These are phyloP conservation scores for Sungouiozyma intestinalis DNA, from an alignment of 805 yeast species.

Conservation along the genomic window DNA sequence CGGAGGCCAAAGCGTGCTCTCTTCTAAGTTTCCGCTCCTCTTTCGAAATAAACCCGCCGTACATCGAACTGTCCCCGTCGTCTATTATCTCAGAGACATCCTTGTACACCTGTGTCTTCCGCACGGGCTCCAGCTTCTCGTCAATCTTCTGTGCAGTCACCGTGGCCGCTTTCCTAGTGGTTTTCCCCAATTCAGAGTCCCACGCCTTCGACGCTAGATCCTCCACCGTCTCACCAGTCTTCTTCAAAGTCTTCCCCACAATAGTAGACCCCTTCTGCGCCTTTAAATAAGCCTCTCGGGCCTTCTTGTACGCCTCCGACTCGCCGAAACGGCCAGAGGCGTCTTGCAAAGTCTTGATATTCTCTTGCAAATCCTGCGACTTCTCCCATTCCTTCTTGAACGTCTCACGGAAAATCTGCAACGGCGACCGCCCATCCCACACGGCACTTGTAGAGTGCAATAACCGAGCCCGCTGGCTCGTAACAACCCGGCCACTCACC, in stretches of 20 bases:
- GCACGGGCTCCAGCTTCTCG: conserved; percentile 81
- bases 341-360: conserved; percentile 88
- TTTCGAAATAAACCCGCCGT: conserved; percentile 85
- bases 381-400: conserved; percentile 87
- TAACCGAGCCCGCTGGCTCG: not conserved
- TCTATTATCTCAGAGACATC: conserved; percentile 82
- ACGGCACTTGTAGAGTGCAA: not conserved
- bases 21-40: conserved; percentile 72
- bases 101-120: conserved; percentile 81
- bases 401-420: conserved; percentile 88
- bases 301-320: conserved; percentile 84
- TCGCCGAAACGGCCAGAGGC: conserved; percentile 93
- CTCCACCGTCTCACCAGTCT: conserved; percentile 92
- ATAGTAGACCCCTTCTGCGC: conserved; percentile 70
- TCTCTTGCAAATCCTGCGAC: conserved; percentile 78
- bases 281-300: conserved; percentile 80
- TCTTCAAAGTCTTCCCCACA: conserved; percentile 61
- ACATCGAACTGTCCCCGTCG: conserved; percentile 79
- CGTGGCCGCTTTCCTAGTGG: conserved; percentile 76
- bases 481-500: not conserved
- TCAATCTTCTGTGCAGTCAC: conserved; percentile 79
- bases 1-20: conserved; percentile 47
- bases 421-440: conserved; percentile 40
- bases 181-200: conserved; percentile 89
- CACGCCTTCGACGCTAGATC: conserved; percentile 84